Conservation (phyloP, 768 basidiomycete genomes). For the Calocybe gangraenosa region DNA sequence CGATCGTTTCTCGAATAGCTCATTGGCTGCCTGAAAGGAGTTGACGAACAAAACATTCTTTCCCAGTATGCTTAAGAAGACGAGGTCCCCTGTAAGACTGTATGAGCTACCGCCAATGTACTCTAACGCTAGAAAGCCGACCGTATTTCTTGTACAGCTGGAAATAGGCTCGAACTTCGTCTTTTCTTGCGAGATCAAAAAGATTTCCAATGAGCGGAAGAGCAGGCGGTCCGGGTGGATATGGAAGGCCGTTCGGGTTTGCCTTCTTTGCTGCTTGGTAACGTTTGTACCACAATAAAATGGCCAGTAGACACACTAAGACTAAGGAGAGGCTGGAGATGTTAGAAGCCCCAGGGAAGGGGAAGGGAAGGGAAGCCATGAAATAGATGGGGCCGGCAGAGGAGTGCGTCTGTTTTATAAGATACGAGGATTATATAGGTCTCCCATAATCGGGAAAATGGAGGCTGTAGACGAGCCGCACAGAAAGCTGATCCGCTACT, state of each 20-base stretch:
- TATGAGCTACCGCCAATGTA: not conserved
- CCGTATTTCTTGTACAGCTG: slow-evolving; percentile 38
- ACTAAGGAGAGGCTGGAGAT: slow-evolving; percentile 2
- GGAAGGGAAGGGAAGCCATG: slow-evolving; percentile 11
- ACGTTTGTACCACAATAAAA: slow-evolving; percentile 10
- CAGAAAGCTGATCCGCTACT: slow-evolving; percentile 3
- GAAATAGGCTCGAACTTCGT: slow-evolving; percentile 36
- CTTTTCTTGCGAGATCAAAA: slow-evolving; percentile 37
- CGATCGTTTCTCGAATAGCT: slow-evolving; percentile 55
- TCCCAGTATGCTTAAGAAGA: slow-evolving; percentile 49
- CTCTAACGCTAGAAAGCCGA: slow-evolving; percentile 11
- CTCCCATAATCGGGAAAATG: not conserved
- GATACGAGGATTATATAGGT: no score
- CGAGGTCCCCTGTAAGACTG: slow-evolving; percentile 40
- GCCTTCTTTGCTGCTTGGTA: slow-evolving; percentile 3
- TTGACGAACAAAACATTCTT: slow-evolving; percentile 46
- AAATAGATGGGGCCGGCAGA: not conserved
- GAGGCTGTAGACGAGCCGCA: slow-evolving; percentile 1
- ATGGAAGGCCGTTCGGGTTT: slow-evolving; percentile 25
- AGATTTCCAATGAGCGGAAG: slow-evolving; percentile 54
- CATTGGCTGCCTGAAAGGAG: slow-evolving; percentile 34
- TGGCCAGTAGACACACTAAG: slow-evolving; percentile 2
- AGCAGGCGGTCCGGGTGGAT: slow-evolving; percentile 53
- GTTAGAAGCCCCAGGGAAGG: slow-evolving; percentile 2
- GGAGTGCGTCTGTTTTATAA: not conserved